Conservation (phyloP, 257 asterid species). For the Solanum acaule region DNA sequence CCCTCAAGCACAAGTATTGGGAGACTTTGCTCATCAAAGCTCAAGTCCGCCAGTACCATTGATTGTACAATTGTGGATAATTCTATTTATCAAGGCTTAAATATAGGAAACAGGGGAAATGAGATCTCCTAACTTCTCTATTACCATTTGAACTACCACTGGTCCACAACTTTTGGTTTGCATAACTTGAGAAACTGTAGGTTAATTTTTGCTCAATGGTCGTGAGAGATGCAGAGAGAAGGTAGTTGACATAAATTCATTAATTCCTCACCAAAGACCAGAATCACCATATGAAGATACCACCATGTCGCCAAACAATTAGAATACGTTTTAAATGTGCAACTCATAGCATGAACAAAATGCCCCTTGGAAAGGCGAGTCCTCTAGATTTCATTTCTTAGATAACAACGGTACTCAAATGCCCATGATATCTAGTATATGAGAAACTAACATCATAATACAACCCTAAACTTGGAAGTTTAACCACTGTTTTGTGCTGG, state of each 20-base stretch:
- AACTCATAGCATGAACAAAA: not conserved
- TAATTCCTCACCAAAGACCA: not conserved
- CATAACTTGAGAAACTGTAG: not conserved
- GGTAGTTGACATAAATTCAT: not conserved
- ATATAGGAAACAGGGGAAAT: not conserved
- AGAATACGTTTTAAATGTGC: not conserved
- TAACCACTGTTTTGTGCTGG: not conserved
- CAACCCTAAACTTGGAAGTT: not conserved
- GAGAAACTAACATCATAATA: not conserved
- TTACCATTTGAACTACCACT: not conserved
- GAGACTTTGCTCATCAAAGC: not conserved
- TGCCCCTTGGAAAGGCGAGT: not conserved
- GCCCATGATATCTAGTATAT: not conserved
- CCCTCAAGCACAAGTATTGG: not conserved
- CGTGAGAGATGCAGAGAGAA: not conserved
- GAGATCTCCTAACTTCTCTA: not conserved
- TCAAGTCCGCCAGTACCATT: not conserved
- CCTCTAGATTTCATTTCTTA: not conserved
- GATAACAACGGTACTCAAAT: not conserved
- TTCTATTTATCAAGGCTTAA: not conserved
- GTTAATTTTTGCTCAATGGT: not conserved
- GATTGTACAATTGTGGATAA: not conserved
- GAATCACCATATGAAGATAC: not conserved
- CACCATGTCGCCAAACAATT: not conserved
- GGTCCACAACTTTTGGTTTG: not conserved